These are phyloP conservation scores for Malus asiatica DNA, from an alignment of 306 rosid species.

Conservation along the genomic window DNA sequence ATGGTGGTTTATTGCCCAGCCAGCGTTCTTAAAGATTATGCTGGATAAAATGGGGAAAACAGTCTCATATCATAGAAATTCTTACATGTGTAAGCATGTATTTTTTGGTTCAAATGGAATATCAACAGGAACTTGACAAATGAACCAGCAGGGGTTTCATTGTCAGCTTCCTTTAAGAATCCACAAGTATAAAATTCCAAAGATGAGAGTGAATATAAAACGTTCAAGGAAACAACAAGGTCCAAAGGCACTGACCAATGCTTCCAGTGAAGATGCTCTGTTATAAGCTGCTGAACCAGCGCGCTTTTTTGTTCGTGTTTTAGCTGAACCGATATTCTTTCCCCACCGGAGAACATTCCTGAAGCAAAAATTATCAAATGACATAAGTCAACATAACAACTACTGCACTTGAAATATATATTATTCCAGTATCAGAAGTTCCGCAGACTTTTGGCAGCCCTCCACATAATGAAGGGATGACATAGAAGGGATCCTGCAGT, in stretches of 20 bases:
- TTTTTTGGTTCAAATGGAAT: background rate
- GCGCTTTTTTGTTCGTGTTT: slow-evolving; percentile 76
- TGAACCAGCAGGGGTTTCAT: background rate
- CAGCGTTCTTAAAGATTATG: background rate
- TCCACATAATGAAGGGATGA: background rate
- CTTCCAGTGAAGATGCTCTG: slow-evolving; percentile 89
- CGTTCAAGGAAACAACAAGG: slow-evolving; percentile 2
- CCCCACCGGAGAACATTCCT: slow-evolving; percentile 97
- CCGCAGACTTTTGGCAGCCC: background rate
- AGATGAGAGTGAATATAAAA: background rate
- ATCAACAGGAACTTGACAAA: background rate
- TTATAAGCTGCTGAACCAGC: slow-evolving; percentile 84
- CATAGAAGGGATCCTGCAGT: background rate
- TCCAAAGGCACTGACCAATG: slow-evolving; percentile 55
- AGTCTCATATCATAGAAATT: background rate
- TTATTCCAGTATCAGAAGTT: background rate
- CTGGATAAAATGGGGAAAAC: background rate
- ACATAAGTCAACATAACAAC: slow-evolving; percentile 3
- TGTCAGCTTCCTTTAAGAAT: slow-evolving; percentile 2
- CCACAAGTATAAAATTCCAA: slow-evolving; percentile 9
- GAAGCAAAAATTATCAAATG: slow-evolving; percentile 22
- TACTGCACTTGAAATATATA: background rate
- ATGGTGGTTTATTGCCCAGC: background rate
- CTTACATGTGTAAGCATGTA: background rate
- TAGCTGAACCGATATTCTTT: slow-evolving; percentile 65